Evolutionary conservation across 2,329 filamentous ascomycete genomes (phyloP), one percentile per base, ranked within the genome.

Genomic region (Lasiodiplodia theobromae): DNA sequence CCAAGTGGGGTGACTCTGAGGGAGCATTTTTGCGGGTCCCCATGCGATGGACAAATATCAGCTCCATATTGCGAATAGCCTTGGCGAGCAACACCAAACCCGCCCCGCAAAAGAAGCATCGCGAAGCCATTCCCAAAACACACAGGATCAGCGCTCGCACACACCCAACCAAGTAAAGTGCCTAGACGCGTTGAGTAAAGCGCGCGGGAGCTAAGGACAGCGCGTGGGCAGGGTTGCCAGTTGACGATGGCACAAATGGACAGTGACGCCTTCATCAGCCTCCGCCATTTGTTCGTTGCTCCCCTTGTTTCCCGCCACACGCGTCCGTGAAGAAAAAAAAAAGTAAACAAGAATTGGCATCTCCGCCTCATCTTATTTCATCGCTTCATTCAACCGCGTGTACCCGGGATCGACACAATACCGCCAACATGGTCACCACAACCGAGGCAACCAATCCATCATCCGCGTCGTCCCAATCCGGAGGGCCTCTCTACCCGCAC

Each of bases 401-500:
- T 34, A 18, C 40, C 57, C 40, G 57, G 16, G 56, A 60, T 60
- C 34, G 12, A 14, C 54, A 21, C 23, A 44, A 6, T 18, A 44
- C 37, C 58, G 34, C 58, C 44, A 23, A 25, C 44, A 62, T 44
- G 25, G 37, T 28, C 51, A 28, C 51, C 51, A 25, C 49, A 11
- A n/a, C 44, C 44, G 44, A 16, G 14, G 44, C 44, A 16, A 53
- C 12, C 51, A 53, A 52, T 8, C 21, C 49, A 23, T 16, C 49
- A 16, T n/a, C 40, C 14, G 3, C 40, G 21, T 16, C 44, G 2
- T 37, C 58, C 25, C 38, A 16, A 21, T 52, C 58, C 58, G 28
- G 25, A 28, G 28, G 37, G 28, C 58, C 60, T 16, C 60, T 64
- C 60, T 64, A 64, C 31, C 60, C 60, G 60, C 60, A 64, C 60